These are phyloP conservation scores for Coleophoma cylindrospora DNA, from an alignment of 2,329 filamentous ascomycete species.

Conservation along the genomic window DNA sequence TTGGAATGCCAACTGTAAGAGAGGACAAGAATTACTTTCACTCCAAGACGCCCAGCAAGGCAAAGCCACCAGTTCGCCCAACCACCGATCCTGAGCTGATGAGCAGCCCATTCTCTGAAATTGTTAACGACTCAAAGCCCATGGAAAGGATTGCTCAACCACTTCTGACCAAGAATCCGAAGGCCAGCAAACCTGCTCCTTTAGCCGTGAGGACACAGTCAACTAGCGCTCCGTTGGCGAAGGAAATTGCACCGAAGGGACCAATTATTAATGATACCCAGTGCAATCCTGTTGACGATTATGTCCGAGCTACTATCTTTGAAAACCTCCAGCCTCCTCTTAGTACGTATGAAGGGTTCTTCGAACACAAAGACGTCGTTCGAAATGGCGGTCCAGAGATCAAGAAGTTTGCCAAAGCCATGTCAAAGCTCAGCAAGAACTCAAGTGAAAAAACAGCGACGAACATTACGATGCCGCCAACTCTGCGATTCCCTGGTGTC, in stretches of 20 bases:
- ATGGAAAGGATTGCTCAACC: constrained; percentile 47
- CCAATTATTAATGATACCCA: constrained; percentile 77
- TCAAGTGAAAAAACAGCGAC: constrained; percentile 51
- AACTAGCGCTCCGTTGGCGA: constrained; percentile 22
- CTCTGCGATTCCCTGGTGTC: constrained; percentile 63
- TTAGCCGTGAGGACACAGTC: constrained; percentile 28
- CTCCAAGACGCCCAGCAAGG: constrained; percentile 73
- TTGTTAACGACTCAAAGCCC: constrained; percentile 47
- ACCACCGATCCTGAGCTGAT: constrained; percentile 29
- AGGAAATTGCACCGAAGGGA: constrained; percentile 47
- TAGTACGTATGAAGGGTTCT: constrained; percentile 71
- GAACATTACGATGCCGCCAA: constrained; percentile 53
- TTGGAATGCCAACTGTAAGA: constrained; percentile 60
- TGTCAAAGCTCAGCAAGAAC: constrained; percentile 34
- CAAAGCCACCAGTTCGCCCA: constrained; percentile 21
- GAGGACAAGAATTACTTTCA: constrained; percentile 52
- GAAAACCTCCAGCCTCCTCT: constrained; percentile 69
- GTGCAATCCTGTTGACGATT: constrained; percentile 86
- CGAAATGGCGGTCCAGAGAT: constrained; percentile 71
- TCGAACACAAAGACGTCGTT: constrained; percentile 60
- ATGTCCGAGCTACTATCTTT: constrained; percentile 69
- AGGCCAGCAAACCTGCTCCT: constrained; percentile 29
- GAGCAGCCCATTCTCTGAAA: constrained; percentile 70
- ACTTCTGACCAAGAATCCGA: constrained; percentile 41
- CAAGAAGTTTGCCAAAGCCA: constrained; percentile 69